Base-by-base conservation (phyloP, 176 grass and related monocot species). In the Stipa capillata region DNA sequence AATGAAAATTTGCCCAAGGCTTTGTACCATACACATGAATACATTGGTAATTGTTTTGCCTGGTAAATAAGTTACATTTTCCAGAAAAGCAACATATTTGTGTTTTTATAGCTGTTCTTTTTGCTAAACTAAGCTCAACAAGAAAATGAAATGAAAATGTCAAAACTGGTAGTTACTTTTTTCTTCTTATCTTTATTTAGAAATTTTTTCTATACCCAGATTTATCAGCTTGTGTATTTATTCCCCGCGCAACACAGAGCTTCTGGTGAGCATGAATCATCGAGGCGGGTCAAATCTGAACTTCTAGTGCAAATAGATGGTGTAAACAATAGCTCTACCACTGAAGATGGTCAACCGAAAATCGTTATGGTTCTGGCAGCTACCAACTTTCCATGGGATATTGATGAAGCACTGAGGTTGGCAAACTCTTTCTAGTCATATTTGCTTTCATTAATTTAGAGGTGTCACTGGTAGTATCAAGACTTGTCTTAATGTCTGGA, bases 261-360 rank as follows among this genome's bases (percentile, higher is more conserved):
- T 84, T 97, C 94, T 83, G 94, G 94, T 67, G 94, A 97, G 85
- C 94, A 97, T 79, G 96, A 99, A 69, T 99, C 96, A 39, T 99
- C 96, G 34, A 99, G 96, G 84, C 95, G 96, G 47, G 96, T 99
- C 47, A 99, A 99, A 43, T 99, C 96, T 68, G 96, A 99, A 95
- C 92, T 99, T 74, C 71, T 99, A 43, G 96, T 99, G 44, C 96
- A 99, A 89, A 91, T 99, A 76, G 94, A 97, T 77, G 94, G 94
- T 84, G 94, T 97, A 50, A 97, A 97, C 42, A 90, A 94, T 60
- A 97, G 87, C 78, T 77, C 91, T 47, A 94, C 88, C 28, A 87
- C 87, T 23, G 91, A 99, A 83, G 92, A 97, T 82, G 94, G 91
- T 76, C 94, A 97, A 58, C 89, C 49, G 0, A 97, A 97, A 85